Evolutionary conservation across 208 protist species (phyloP).

Genomic region (Porcisia deanei): DNA sequence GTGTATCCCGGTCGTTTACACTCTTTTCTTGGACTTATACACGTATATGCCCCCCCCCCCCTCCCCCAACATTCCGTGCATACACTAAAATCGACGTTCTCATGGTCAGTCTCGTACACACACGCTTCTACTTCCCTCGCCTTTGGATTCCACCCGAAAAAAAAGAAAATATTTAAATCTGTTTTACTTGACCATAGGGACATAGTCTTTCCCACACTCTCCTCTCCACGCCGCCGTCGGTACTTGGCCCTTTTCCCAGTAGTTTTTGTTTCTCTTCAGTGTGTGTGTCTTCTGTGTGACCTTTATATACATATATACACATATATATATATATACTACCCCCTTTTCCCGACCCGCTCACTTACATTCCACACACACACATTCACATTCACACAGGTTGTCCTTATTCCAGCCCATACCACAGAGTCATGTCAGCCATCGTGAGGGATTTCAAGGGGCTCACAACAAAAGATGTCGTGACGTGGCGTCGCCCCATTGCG

Average conservation of each 20-base stretch:
- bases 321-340: neutral
- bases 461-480: slow-evolving; percentile 53
- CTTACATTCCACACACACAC: neutral
- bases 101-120: neutral
- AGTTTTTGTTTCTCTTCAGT: neutral
- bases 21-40: neutral
- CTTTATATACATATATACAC: neutral
- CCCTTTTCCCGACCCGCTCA: neutral
- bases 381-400: neutral
- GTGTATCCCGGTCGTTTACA: neutral
- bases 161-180: too few species aligned
- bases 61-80: neutral
- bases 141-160: too few species aligned
- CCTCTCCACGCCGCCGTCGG: neutral
- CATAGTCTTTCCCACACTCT: neutral
- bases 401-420: neutral
- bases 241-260: too few species aligned
- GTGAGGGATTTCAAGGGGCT: slow-evolving; percentile 45
- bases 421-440: slow-evolving; percentile 26
- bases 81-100: neutral
- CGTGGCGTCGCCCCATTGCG: slow-evolving; percentile 68
- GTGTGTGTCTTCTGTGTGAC: neutral
- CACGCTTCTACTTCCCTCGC: neutral
- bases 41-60: neutral
- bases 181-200: too few species aligned